phyloP scores from a whole-genome alignment of 768 basidiomycete genomes.

The Termitomyces sp. region DNA sequence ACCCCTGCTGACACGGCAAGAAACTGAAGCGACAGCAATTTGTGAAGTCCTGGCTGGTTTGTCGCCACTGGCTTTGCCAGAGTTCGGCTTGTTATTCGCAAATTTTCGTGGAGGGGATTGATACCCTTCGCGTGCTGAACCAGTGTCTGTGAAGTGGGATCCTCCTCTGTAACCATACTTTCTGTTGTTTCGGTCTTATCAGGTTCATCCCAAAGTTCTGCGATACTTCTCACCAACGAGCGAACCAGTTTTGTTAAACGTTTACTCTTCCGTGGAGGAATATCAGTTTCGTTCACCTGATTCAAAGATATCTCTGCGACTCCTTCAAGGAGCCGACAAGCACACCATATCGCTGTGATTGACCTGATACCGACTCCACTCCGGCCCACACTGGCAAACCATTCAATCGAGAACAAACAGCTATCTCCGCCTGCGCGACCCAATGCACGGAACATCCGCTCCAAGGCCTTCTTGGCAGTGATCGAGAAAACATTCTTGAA shows the following conservation, averaged over 20 bases:
- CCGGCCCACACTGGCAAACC: slow-evolving; percentile 60
- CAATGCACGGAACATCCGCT: slow-evolving; percentile 67
- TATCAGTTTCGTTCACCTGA: slow-evolving; percentile 18
- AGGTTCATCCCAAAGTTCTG: slow-evolving; percentile 64
- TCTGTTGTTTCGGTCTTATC: slow-evolving; percentile 12
- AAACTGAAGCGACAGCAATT: slow-evolving; percentile 64
- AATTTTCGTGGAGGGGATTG: slow-evolving; percentile 51
- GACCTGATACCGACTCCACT: slow-evolving; percentile 38
- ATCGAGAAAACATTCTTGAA: slow-evolving; percentile 52
- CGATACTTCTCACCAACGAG: slow-evolving; percentile 53
- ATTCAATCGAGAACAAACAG: slow-evolving; percentile 75
- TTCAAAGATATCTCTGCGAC: slow-evolving; percentile 43
- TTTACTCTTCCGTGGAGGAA: slow-evolving; percentile 32
- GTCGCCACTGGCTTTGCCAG: slow-evolving; percentile 19
- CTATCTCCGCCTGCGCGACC: slow-evolving; percentile 65
- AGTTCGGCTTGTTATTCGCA: slow-evolving; percentile 38
- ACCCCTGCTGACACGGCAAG: slow-evolving; percentile 69
- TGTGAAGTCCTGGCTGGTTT: slow-evolving; percentile 63
- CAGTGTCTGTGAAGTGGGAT: slow-evolving; percentile 22
- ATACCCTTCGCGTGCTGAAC: slow-evolving; percentile 68
- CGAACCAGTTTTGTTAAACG: slow-evolving; percentile 61
- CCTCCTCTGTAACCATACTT: slow-evolving; percentile 15
- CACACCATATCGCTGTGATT: slow-evolving; percentile 81
- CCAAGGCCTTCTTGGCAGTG: slow-evolving; percentile 48
- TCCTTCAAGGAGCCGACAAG: slow-evolving; percentile 72